These are phyloP conservation scores for Stropharia rugosoannulata DNA, from an alignment of 768 basidiomycete genomes.

Conservation along the genomic window DNA sequence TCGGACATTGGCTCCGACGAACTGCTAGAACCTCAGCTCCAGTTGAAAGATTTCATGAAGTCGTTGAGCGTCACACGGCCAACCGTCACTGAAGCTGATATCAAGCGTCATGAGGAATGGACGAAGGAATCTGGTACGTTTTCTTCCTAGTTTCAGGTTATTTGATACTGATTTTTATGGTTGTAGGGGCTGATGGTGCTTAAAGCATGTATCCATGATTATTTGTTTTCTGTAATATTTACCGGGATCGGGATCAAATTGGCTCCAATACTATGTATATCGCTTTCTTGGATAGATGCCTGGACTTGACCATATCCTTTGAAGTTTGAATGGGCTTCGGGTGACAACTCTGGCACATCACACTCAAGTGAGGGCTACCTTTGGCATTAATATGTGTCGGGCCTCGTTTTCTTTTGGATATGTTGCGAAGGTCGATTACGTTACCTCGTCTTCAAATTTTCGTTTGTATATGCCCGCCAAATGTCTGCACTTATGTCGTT, in stretches of 20 bases:
- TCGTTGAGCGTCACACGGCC: constrained; percentile 77
- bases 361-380: no score
- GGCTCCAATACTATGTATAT: not conserved
- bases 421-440: no score
- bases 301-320: no score
- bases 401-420: no score
- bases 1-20: constrained; percentile 85
- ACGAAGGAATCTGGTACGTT: constrained; percentile 74
- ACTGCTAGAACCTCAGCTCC: constrained; percentile 84
- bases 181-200: constrained; percentile 14
- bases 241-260: not conserved
- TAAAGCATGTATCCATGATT: constrained; percentile 1
- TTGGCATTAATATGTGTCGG: no score
- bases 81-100: constrained; percentile 88
- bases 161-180: not conserved
- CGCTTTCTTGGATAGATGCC: not conserved
- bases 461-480: no score
- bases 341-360: no score
- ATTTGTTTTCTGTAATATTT: not conserved
- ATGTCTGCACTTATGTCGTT: no score
- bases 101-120: constrained; percentile 81
- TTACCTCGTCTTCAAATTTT: no score
- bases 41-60: constrained; percentile 76
- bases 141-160: not conserved
- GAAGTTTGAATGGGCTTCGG: no score